Conservation (phyloP, 306 rosid species). For the Neltuma alba region DNA sequence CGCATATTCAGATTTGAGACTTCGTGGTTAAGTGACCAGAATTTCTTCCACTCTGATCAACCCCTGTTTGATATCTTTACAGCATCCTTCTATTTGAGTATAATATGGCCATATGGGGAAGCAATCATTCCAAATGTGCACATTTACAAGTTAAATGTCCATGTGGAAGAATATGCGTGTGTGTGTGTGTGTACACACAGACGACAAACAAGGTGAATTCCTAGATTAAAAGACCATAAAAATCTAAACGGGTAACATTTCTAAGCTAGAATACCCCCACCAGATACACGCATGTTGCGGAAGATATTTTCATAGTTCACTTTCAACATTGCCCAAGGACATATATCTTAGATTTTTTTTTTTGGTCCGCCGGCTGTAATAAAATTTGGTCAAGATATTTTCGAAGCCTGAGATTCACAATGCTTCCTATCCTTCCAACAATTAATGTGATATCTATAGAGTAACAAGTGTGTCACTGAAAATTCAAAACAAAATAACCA, state of each 20-base stretch:
- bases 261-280: not conserved
- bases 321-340: not conserved
- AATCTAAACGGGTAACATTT: constrained; percentile 3
- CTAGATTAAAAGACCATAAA: not conserved
- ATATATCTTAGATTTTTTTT: not conserved
- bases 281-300: not conserved
- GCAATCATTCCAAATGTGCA: not conserved
- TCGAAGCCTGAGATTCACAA: not conserved
- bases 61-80: too few species aligned
- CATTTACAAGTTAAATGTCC: not conserved
- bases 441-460: not conserved
- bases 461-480: not conserved
- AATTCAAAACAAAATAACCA: not conserved
- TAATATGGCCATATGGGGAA: not conserved
- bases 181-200: too few species aligned
- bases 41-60: too few species aligned
- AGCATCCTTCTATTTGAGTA: not conserved
- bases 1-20: too few species aligned
- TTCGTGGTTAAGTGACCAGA: too few species aligned
- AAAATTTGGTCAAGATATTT: not conserved
- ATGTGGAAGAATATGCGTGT: not conserved
- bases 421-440: not conserved
- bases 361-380: not conserved
- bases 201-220: not conserved
- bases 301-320: not conserved